A percentile compares a stretch with the other conserved stretches of the same genome.
These are phyloP conservation scores for Aspergillus spinulosporus DNA, from an alignment of 2,329 filamentous ascomycete genomes.

Conservation along the genomic window DNA sequence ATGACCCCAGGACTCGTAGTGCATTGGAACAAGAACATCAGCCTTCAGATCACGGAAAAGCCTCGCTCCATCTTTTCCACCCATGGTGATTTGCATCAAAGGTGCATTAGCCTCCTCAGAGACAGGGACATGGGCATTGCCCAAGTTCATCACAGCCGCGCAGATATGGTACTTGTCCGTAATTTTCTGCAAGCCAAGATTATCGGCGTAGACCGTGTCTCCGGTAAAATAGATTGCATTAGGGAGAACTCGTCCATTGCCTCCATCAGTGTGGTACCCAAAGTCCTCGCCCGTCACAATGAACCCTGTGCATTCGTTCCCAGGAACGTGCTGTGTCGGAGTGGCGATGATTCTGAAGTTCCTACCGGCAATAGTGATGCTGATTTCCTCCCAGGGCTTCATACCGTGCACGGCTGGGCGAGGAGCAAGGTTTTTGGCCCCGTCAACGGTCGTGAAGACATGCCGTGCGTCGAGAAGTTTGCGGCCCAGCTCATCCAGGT, in stretches of 20 bases:
- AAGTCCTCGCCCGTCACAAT: constrained; percentile 42
- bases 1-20: constrained; percentile 51
- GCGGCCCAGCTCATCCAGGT: constrained; percentile 51
- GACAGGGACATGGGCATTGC: constrained; percentile 31
- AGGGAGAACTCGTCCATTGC: constrained; percentile 33
- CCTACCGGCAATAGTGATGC: constrained; percentile 32
- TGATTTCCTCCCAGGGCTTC: constrained; percentile 41
- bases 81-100: constrained; percentile 46
- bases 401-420: constrained; percentile 46
- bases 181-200: constrained; percentile 36
- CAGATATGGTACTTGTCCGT: constrained; percentile 39
- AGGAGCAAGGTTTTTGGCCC: constrained; percentile 46
- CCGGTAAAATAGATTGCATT: constrained; percentile 54
- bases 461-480: constrained; percentile 48
- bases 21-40: constrained; percentile 49
- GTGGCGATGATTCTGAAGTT: constrained; percentile 45
- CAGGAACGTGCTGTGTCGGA: constrained; percentile 48
- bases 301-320: constrained; percentile 50
- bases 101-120: constrained; percentile 21
- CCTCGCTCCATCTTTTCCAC: constrained; percentile 43
- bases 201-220: constrained; percentile 51
- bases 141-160: constrained; percentile 46
- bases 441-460: constrained; percentile 51
- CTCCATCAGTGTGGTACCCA: constrained; percentile 24
- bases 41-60: constrained; percentile 44